Base-by-base conservation (phyloP, 495 filamentous ascomycete species). In the Friedmanniomyces simplex region DNA sequence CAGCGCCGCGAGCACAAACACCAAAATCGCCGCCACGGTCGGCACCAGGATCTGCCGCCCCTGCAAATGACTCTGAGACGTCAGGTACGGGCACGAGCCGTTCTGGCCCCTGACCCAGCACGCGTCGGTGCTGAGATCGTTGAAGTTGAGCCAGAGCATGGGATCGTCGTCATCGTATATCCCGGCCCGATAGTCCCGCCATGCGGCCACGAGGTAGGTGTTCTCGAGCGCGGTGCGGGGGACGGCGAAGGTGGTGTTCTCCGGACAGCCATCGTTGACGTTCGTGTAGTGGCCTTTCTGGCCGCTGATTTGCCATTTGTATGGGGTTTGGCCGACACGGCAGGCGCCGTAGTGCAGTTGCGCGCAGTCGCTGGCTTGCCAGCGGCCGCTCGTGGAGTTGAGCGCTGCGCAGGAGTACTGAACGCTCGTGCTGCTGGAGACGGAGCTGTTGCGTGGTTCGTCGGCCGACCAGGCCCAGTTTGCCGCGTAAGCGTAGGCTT, bases 171-270 rank as follows among this genome's bases (percentile, higher is more conserved):
- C 45, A 4, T 69, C 71, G 0, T 66, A 14, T 48, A 65, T 66
- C 7, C 14, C 55, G 30, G 48, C 32, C 20, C 50, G 16, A 14
- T 42, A 18, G 66, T 70, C 60, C 25, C 49, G 49, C 63, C 57
- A 54, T 12, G 69, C 66, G 21, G 60, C 60, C 6, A 61, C 50
- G 60, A 86, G 70, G 54, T 81, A 82, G 13, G 66, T 72, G 66
- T 84, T 86, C 66, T 86, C 82, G 6, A 85, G 69, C 5, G 76
- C 77, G 1, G 80, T 84, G 39, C 80, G 76, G 0, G 82, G 82
- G 0, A 76, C 74, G 12, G 70, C 63, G 58, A 84, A 80, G 7
- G 32, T 50, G 8, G 52, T 48, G 22, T 55, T 58, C 21, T 47
- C 58, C 2, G 36, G 22, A 50, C 60, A 67, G 39, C 71, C 74